Evolutionary conservation across 306 rosid species (phyloP).

Genomic region (Vicia sativa): DNA sequence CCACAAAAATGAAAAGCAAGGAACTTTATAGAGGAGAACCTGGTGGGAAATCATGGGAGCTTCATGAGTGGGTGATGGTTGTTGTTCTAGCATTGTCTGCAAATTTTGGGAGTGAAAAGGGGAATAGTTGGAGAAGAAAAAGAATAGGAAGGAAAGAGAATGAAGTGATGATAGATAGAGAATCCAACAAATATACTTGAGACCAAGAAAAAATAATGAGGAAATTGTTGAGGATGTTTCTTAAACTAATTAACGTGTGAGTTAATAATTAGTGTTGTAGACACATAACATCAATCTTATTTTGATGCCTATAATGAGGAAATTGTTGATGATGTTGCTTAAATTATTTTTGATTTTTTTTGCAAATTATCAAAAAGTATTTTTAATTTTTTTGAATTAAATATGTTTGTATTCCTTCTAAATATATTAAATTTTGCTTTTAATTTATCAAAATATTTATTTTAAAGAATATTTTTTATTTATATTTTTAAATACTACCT

Average conservation of each 20-base stretch:
- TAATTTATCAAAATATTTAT: too few relatives aligned
- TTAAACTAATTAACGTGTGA: neutral
- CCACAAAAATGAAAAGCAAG: constrained; percentile 12
- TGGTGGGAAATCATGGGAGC: constrained; percentile 38
- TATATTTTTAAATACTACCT: too few relatives aligned
- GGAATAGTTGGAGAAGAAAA: neutral
- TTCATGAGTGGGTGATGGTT: constrained; percentile 35
- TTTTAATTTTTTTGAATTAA: too few relatives aligned
- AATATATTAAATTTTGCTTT: too few relatives aligned
- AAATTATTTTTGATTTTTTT: too few relatives aligned
- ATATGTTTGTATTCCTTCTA: too few relatives aligned
- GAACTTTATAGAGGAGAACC: constrained; percentile 35
- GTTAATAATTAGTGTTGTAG: too few relatives aligned
- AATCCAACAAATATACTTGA: constrained; percentile 15
- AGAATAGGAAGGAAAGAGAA: neutral
- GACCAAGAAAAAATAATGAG: neutral
- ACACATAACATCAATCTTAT: too few relatives aligned
- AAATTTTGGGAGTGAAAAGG: constrained; percentile 1
- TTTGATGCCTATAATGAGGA: too few relatives aligned
- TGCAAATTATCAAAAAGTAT: too few relatives aligned
- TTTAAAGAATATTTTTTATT: too few relatives aligned
- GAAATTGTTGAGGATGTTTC: neutral
- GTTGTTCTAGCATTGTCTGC: constrained; percentile 61
- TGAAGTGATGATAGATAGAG: neutral
- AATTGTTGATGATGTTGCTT: too few relatives aligned